Conservation (phyloP, 495 filamentous ascomycete species). For the Lophiotrema nucula region DNA sequence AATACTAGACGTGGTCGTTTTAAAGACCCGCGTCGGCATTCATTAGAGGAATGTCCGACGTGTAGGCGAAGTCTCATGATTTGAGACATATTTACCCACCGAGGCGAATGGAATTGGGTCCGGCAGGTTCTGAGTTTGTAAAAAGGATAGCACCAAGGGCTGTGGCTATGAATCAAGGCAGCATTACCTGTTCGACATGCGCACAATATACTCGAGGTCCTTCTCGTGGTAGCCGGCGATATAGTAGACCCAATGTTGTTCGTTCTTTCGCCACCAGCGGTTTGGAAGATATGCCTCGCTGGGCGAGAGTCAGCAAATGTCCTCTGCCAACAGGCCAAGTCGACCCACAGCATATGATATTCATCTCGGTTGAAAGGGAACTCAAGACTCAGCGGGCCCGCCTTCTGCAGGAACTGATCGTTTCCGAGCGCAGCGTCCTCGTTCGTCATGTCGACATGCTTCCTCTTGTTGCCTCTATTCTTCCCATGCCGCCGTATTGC, state of each 20-base stretch:
- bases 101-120: too few relatives aligned
- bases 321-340: neutral
- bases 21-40: too few relatives aligned
- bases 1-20: too few relatives aligned
- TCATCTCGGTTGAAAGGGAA: constrained; percentile 53
- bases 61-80: too few relatives aligned
- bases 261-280: constrained; percentile 45
- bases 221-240: constrained; percentile 46
- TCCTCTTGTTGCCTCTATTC: constrained; percentile 48
- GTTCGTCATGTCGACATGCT: constrained; percentile 49
- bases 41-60: too few relatives aligned
- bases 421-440: constrained; percentile 46
- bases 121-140: too few relatives aligned
- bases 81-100: too few relatives aligned
- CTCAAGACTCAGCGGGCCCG: constrained; percentile 49
- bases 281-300: constrained; percentile 47
- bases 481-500: constrained; percentile 51
- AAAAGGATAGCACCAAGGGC: too few relatives aligned
- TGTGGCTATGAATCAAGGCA: neutral
- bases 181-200: neutral
- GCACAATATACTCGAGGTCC: constrained; percentile 36
- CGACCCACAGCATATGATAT: constrained; percentile 50
- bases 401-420: constrained; percentile 49
- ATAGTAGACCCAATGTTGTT: constrained; percentile 47
- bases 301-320: neutral